Base-by-base conservation (phyloP, 192 early-diverging fungal genomes). In the Coemansia sp. region DNA sequence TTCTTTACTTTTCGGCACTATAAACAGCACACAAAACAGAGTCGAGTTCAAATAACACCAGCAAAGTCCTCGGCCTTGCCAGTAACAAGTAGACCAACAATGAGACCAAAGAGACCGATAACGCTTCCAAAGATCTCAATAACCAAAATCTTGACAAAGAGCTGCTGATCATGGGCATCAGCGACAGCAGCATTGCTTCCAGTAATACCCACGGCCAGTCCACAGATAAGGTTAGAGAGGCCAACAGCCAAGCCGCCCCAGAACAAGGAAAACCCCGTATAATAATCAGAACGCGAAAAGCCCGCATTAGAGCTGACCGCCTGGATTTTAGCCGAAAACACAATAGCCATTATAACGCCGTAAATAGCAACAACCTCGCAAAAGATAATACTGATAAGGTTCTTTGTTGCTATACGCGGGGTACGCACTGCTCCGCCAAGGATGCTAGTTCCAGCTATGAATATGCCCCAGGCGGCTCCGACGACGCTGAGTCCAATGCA, bases 341-440 rank as follows among this genome's bases (percentile, higher is more conserved):
- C 93, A 67, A 99, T 99, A 21, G 94, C 93, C 88, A 99, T 96
- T 69, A 99, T 97, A 24, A 99, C 86, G 60, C 96, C 96, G 83
- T 99, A 99, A 66, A 99, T 99, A 65, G 95, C 96, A 10, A 99
- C 96, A 53, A 97, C 97, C 84, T 99, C 97, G 83, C 95, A 99
- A 72, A 99, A 99, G 74, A 97, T 99, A 66, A 99, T 95, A 69
- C 93, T 93, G 78, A 98, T 95, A 68, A 99, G 86, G 85, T 99
- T 99, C 82, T 95, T 95, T 26, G 95, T 95, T 50, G 90, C 85
- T 65, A 99, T 97, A 33, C 97, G 86, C 60, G 97, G 97, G 3
- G 93, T 87, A 45, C 87, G 84, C 45, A 99, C 93, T 13, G 92
- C 93, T 20, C 85, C 95, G 69, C 95, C 96, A 18, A 98, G 83